A percentile compares a stretch with the other conserved stretches of the same genome.
Conservation (phyloP, 2,329 filamentous ascomycete genomes). For the Nannizziopsis barbatae region DNA sequence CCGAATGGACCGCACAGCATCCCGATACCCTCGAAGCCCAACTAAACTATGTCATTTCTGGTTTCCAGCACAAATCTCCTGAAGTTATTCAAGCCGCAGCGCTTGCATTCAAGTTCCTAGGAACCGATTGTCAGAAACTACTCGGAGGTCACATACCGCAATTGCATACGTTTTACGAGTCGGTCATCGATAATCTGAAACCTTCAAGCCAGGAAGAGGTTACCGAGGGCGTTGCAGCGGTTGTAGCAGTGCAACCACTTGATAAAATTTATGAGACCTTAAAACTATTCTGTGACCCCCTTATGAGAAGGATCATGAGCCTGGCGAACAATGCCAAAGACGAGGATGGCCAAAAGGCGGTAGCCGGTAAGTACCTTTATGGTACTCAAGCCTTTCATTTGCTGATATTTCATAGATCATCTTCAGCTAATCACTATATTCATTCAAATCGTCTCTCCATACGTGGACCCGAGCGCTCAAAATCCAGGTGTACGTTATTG, state of each 20-base stretch:
- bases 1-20: slow-evolving; percentile 92
- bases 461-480: slow-evolving; percentile 57
- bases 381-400: slow-evolving; percentile 8
- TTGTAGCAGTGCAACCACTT: slow-evolving; percentile 74
- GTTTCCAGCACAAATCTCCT: slow-evolving; percentile 76
- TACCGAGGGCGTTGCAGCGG: slow-evolving; percentile 86
- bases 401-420: slow-evolving; percentile 50
- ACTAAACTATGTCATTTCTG: slow-evolving; percentile 88
- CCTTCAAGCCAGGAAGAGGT: slow-evolving; percentile 85
- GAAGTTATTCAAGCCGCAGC: slow-evolving; percentile 88
- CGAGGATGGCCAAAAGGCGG: slow-evolving; percentile 69
- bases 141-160: slow-evolving; percentile 74
- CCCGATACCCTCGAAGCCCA: slow-evolving; percentile 85
- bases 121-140: slow-evolving; percentile 81
- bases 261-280: slow-evolving; percentile 72
- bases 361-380: slow-evolving; percentile 53
- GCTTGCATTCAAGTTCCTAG: slow-evolving; percentile 93
- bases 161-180: slow-evolving; percentile 84
- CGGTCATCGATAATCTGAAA: slow-evolving; percentile 75
- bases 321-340: slow-evolving; percentile 78
- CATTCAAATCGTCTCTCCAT: slow-evolving; percentile 65
- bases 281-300: slow-evolving; percentile 85
- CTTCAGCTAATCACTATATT: slow-evolving; percentile 88
- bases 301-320: slow-evolving; percentile 72
- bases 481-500: slow-evolving; percentile 95